Conservation (phyloP, 257 asterid genomes). For the Nicotiana noctiflora region DNA sequence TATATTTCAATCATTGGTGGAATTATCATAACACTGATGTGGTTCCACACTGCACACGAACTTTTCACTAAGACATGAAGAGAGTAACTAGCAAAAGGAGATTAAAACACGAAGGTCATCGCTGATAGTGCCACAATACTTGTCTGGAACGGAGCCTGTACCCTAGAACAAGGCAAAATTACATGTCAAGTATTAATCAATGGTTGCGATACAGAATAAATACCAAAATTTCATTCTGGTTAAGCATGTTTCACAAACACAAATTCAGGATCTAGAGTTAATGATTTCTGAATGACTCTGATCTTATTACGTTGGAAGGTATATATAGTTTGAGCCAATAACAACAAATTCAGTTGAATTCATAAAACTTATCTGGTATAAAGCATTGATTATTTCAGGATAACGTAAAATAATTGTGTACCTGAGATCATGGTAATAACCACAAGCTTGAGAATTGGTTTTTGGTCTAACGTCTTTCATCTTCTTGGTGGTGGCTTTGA, state of each 20-base stretch:
- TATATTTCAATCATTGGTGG: neutral
- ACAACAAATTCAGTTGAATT: neutral
- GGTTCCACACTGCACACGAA: neutral
- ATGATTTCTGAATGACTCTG: neutral
- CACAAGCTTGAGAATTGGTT: neutral
- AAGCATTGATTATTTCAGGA: neutral
- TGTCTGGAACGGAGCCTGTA: slow-evolving; percentile 3
- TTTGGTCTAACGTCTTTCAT: neutral
- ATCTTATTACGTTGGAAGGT: neutral
- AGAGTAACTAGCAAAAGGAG: neutral
- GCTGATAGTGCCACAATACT: slow-evolving; percentile 4
- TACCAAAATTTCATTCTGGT: neutral
- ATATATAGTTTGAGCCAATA: neutral
- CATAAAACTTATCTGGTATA: neutral
- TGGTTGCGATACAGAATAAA: neutral
- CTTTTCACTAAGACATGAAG: neutral
- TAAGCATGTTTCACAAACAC: neutral
- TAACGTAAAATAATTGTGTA: neutral
- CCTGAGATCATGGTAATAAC: slow-evolving; percentile 3
- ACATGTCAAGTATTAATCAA: neutral
- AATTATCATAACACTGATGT: neutral
- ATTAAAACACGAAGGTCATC: neutral
- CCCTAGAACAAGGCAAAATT: slow-evolving; percentile 4
- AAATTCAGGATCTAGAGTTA: neutral
- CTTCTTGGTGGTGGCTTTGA: neutral